Evolutionary conservation across 2,329 filamentous ascomycete species (phyloP).

Genomic region (Teratosphaeria epicoccoides): DNA sequence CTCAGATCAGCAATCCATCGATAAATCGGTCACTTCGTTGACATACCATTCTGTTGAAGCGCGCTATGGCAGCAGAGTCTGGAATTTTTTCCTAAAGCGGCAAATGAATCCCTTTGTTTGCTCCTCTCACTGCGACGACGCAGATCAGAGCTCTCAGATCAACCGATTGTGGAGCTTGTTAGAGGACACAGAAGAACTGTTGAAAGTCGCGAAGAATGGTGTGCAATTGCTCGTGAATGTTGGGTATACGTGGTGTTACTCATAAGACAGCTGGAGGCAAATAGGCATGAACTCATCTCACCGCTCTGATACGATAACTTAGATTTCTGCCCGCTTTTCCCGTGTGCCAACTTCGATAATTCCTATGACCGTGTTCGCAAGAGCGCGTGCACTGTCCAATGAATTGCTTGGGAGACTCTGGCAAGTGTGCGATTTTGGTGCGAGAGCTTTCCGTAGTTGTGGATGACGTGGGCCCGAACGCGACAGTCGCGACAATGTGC

Average conservation of each 20-base stretch:
- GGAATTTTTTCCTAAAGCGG: not conserved
- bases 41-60: conserved; percentile 8
- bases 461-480: not conserved
- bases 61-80: not conserved
- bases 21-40: not conserved
- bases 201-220: not conserved
- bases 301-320: not conserved
- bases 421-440: not conserved
- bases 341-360: not conserved
- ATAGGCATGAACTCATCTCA: not conserved
- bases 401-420: not conserved
- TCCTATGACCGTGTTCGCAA: not conserved
- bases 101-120: not conserved
- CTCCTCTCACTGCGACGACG: not conserved
- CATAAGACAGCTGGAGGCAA: not conserved
- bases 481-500: not conserved
- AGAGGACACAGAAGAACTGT: not conserved
- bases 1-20: conserved; percentile 3
- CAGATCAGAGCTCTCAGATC: not conserved
- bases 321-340: not conserved
- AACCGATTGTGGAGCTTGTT: not conserved
- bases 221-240: not conserved
- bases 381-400: not conserved
- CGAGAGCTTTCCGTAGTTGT: not conserved
- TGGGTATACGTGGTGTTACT: not conserved